phyloP scores from a whole-genome alignment of 1,284 basidiomycete species.

The Melampsora americana region DNA sequence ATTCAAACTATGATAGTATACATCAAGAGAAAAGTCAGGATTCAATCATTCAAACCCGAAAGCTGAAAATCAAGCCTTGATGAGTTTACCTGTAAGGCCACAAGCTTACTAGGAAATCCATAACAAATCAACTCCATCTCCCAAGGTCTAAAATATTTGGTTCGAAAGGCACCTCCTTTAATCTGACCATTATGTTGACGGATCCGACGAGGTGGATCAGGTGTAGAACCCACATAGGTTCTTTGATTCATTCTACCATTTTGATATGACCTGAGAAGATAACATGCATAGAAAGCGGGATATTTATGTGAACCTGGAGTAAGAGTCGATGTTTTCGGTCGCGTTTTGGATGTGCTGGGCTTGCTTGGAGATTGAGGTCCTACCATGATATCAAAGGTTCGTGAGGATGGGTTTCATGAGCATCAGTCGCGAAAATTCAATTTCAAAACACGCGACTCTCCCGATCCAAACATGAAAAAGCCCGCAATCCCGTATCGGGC shows the following conservation, averaged over 20 bases:
- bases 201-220: slow-evolving; percentile 37
- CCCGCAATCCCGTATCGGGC: too few species aligned
- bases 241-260: slow-evolving; percentile 9
- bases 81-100: slow-evolving; percentile 30
- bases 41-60: too few species aligned
- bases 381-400: too few species aligned
- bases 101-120: slow-evolving; percentile 39
- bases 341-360: neutral
- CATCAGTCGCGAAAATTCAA: too few species aligned
- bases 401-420: too few species aligned
- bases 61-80: too few species aligned
- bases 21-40: too few species aligned
- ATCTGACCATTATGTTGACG: slow-evolving; percentile 42
- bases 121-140: slow-evolving; percentile 42
- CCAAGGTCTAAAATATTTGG: slow-evolving; percentile 43
- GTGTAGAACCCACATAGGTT: slow-evolving; percentile 42
- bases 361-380: too few species aligned
- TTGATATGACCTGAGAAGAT: slow-evolving; percentile 30
- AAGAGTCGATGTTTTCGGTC: slow-evolving; percentile 29
- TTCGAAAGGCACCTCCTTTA: slow-evolving; percentile 38
- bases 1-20: slow-evolving; percentile 37
- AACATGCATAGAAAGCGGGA: slow-evolving; percentile 37
- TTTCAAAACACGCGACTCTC: too few species aligned
- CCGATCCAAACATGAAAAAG: too few species aligned
- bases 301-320: slow-evolving; percentile 34